These are phyloP conservation scores for Paecilomyces formosus DNA, from an alignment of 2,329 filamentous ascomycete genomes.

Conservation along the genomic window DNA sequence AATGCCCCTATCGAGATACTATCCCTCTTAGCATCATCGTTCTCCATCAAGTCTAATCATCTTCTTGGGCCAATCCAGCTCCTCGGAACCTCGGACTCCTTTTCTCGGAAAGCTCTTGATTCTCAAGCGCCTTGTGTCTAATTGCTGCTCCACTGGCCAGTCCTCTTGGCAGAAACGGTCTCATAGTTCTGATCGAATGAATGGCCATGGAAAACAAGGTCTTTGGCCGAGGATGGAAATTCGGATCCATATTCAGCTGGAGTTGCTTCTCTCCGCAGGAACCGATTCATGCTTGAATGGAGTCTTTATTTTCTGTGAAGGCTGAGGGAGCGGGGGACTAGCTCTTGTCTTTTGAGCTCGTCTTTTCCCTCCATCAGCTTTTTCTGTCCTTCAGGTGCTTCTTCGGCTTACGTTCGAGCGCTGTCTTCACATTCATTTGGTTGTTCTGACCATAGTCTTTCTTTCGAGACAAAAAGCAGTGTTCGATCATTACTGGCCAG, in stretches of 20 bases:
- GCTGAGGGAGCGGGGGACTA: background rate
- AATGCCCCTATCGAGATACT: conserved; percentile 2
- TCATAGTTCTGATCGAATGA: background rate
- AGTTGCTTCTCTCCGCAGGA: background rate
- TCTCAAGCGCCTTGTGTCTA: background rate
- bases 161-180: background rate
- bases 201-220: background rate
- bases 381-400: background rate
- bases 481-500: conserved; percentile 9
- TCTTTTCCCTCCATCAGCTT: background rate
- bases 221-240: background rate
- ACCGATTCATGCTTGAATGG: background rate
- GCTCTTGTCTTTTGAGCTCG: background rate
- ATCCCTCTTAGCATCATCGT: background rate
- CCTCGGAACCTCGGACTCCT: background rate
- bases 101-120: background rate
- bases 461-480: conserved; percentile 6
- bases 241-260: background rate
- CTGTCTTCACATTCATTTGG: conserved; percentile 2
- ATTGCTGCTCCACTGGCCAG: background rate
- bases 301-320: background rate
- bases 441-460: conserved; percentile 15
- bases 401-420: background rate
- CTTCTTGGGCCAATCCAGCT: background rate
- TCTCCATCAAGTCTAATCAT: background rate